These are phyloP conservation scores for Torrubiella hemipterigena DNA, from an alignment of 2,329 filamentous ascomycete species.

Conservation along the genomic window DNA sequence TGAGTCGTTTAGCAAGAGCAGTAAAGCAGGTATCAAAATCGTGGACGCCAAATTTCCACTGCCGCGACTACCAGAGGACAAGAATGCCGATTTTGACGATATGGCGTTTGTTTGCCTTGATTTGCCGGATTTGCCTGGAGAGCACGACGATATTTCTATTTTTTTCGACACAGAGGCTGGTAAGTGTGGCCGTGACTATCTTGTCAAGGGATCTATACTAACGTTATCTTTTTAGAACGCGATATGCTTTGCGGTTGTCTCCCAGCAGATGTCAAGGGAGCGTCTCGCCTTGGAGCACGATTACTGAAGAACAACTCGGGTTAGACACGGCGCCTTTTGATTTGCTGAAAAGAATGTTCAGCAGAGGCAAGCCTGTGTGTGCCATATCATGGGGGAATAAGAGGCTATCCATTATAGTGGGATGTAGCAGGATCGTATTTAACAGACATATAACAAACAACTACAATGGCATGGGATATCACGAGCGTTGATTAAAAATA, in stretches of 20 bases:
- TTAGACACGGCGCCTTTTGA: no score
- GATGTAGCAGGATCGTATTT: no score
- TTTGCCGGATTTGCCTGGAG: constrained; percentile 76
- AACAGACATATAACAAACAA: no score
- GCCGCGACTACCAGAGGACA: constrained; percentile 47
- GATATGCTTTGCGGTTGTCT: constrained; percentile 38
- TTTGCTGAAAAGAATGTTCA: neutral
- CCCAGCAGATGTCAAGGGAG: constrained; percentile 44
- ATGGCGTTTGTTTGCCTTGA: constrained; percentile 75
- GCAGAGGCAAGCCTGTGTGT: no score
- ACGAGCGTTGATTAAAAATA: no score
- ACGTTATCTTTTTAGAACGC: constrained; percentile 27
- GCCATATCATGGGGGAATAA: no score
- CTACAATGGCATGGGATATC: no score
- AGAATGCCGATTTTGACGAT: constrained; percentile 40
- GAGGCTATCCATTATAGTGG: no score
- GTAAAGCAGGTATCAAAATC: constrained; percentile 63
- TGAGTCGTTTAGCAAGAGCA: constrained; percentile 52
- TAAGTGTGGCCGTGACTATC: constrained; percentile 37
- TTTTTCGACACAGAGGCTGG: constrained; percentile 69
- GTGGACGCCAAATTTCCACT: constrained; percentile 86
- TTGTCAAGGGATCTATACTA: constrained; percentile 7
- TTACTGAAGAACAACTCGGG: no score
- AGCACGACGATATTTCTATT: constrained; percentile 85
- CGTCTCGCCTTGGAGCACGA: no score